Evolutionary conservation across 2,329 filamentous ascomycete species (phyloP).

Genomic region (Hysterium pulicare): DNA sequence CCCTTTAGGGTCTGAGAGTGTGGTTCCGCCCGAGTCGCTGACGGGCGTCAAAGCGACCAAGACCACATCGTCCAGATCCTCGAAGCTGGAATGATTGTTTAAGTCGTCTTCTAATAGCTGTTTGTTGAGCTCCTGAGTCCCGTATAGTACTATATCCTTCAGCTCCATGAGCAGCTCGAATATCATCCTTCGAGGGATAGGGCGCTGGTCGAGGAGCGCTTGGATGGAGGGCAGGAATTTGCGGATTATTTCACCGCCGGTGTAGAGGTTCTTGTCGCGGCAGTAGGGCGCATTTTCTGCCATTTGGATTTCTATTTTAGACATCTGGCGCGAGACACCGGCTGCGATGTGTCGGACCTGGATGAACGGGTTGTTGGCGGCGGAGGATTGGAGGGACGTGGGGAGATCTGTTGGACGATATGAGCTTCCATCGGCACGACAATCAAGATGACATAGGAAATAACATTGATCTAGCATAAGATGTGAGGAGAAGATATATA

Average conservation of each 20-base stretch:
- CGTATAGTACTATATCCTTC: constrained; percentile 28
- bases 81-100: constrained; percentile 22
- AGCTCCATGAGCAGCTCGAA: constrained; percentile 34
- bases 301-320: constrained; percentile 32
- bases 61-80: constrained; percentile 30
- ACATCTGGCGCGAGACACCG: constrained; percentile 34
- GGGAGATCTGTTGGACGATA: constrained; percentile 21
- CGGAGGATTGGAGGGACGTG: constrained; percentile 26
- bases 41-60: constrained; percentile 19
- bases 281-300: constrained; percentile 32
- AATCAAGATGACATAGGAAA: neutral
- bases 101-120: constrained; percentile 31
- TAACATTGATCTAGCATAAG: neutral
- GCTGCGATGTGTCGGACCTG: constrained; percentile 33
- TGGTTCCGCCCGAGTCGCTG: neutral
- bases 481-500: neutral
- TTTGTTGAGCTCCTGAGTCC: constrained; percentile 22
- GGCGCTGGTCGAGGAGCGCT: constrained; percentile 28
- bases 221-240: constrained; percentile 30
- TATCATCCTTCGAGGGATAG: constrained; percentile 31
- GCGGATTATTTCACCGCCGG: constrained; percentile 29
- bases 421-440: neutral
- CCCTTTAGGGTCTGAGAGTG: neutral
- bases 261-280: constrained; percentile 31
- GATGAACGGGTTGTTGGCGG: constrained; percentile 29